Percentiles rank a stretch among this genome's conserved stretches.
Evolutionary conservation across 2,329 filamentous ascomycete genomes (phyloP).

Genomic region (Corynespora cassiicola): DNA sequence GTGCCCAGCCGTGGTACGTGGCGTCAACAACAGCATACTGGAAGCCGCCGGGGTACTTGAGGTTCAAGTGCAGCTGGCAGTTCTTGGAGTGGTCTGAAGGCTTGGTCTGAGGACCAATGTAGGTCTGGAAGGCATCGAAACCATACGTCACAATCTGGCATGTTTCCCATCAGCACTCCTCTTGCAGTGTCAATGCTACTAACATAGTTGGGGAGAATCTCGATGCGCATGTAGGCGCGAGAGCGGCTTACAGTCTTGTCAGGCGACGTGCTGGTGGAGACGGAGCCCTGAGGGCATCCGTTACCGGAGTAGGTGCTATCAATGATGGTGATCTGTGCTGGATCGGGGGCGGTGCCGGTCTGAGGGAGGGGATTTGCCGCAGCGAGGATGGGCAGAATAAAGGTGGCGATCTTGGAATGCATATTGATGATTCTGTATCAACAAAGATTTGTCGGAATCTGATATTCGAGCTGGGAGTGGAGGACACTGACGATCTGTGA

Average conservation of each 20-base stretch:
- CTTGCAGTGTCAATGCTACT: too few species aligned
- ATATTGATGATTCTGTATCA: conserved; percentile 23
- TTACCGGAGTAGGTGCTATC: conserved; percentile 41
- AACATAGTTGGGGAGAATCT: too few species aligned
- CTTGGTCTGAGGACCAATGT: conserved; percentile 37
- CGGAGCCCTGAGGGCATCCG: conserved; percentile 42
- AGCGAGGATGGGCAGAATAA: conserved; percentile 37
- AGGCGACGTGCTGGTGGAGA: conserved; percentile 36
- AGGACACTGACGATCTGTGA: conserved; percentile 30
- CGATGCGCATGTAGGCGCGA: too few species aligned
- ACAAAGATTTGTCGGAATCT: too few species aligned
- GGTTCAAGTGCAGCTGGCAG: conserved; percentile 44
- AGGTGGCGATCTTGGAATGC: conserved; percentile 35
- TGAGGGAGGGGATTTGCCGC: conserved; percentile 33
- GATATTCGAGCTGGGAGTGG: conserved; percentile 8
- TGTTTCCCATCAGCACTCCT: too few species aligned
- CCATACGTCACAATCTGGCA: conserved; percentile 40
- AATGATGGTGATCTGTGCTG: conserved; percentile 34
- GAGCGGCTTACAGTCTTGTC: conserved; percentile 44
- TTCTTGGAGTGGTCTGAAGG: conserved; percentile 41
- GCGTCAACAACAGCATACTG: conserved; percentile 43
- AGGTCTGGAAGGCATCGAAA: conserved; percentile 43
- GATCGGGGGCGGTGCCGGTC: conserved; percentile 20
- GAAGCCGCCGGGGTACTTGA: conserved; percentile 47
- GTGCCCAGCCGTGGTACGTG: conserved; percentile 46